These are phyloP conservation scores for Fusarium tanahbumbuense DNA, from an alignment of 2,329 filamentous ascomycete genomes.

Conservation along the genomic window DNA sequence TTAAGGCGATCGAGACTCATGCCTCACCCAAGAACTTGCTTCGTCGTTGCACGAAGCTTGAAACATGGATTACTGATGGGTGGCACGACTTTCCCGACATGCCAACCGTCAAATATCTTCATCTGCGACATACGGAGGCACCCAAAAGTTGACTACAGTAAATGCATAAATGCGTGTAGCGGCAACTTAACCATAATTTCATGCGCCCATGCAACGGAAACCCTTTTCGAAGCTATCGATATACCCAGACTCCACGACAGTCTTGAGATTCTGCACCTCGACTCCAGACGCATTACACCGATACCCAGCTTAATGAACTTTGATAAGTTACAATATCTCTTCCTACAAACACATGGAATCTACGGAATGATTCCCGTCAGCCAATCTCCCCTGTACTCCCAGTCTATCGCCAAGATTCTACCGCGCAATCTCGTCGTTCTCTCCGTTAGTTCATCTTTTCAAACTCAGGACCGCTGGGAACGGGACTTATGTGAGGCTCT, in stretches of 20 bases:
- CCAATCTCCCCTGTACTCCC: rapidly evolving
- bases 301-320: not conserved
- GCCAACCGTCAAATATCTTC: not conserved
- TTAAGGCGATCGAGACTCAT: not conserved
- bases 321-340: not conserved
- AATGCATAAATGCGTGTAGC: not conserved
- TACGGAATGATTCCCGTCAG: not conserved
- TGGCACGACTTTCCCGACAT: not conserved
- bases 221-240: not conserved
- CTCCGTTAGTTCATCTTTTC: not conserved
- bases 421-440: not conserved
- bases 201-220: not conserved
- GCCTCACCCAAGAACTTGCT: rapidly evolving
- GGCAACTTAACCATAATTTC: not conserved
- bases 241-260: not conserved
- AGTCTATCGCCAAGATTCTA: not conserved
- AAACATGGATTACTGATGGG: not conserved
- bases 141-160: not conserved
- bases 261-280: not conserved
- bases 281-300: not conserved
- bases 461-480: not conserved
- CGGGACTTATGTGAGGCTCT: not conserved
- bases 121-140: rapidly evolving
- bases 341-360: not conserved
- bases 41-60: not conserved